Evolutionary conservation across 805 yeast genomes (phyloP).

Genomic region (Kazachstania africana): DNA sequence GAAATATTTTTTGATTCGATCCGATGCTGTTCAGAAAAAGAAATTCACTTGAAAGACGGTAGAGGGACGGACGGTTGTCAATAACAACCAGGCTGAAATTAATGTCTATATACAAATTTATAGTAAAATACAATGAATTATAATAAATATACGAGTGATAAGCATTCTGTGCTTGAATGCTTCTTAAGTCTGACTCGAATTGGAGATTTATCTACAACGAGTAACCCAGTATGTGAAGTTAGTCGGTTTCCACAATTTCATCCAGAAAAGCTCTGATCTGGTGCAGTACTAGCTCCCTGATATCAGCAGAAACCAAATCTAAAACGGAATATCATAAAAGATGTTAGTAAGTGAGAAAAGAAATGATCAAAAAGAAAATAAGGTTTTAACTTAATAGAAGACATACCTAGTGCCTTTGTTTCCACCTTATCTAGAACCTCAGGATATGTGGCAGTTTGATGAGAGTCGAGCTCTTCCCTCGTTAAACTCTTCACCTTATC

Average conservation of each 20-base stretch:
- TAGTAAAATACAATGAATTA: no score
- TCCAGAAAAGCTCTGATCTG: constrained; percentile 52
- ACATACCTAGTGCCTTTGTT: constrained; percentile 51
- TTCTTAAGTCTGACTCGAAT: no score
- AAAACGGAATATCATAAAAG: not conserved
- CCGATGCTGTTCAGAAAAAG: no score
- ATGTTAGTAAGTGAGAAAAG: constrained; percentile 6
- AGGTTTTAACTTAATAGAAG: not conserved
- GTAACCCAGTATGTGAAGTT: no score
- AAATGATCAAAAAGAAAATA: not conserved
- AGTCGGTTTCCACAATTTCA: constrained; percentile 31
- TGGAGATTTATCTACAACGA: no score
- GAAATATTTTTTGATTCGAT: no score
- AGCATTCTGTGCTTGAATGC: no score
- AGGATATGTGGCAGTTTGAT: constrained; percentile 38
- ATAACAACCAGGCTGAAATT: no score
- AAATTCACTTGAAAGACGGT: no score
- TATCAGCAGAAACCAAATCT: constrained; percentile 53
- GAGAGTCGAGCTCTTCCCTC: constrained; percentile 31
- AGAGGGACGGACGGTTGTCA: no score
- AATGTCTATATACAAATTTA: no score
- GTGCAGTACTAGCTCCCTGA: constrained; percentile 46
- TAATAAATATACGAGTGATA: no score
- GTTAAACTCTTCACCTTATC: constrained; percentile 60
- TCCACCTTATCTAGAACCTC: constrained; percentile 41